These are phyloP conservation scores for Melanomma pulvis-pyrius DNA, from an alignment of 495 filamentous ascomycete species.

Conservation along the genomic window DNA sequence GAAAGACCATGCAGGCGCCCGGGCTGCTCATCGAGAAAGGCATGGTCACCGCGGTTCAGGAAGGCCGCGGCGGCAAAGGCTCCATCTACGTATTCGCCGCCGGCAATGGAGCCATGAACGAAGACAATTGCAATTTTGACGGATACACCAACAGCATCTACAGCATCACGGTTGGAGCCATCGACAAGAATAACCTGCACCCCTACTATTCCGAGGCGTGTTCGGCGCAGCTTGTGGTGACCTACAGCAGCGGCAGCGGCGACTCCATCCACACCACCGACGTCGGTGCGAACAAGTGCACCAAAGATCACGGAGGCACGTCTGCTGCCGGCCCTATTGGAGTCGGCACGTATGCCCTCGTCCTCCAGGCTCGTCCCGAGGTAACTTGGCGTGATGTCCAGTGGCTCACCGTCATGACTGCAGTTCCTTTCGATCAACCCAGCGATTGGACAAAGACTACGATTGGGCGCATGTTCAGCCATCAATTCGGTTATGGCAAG, in stretches of 20 bases:
- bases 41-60: slow-evolving; percentile 89
- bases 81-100: slow-evolving; percentile 97
- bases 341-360: slow-evolving; percentile 91
- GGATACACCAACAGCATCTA: slow-evolving; percentile 99
- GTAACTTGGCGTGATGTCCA: slow-evolving; percentile 94
- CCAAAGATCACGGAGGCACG: slow-evolving; percentile 82
- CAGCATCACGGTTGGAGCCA: slow-evolving; percentile 93
- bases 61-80: slow-evolving; percentile 80
- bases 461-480: slow-evolving; percentile 84
- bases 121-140: slow-evolving; percentile 99
- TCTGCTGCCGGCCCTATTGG: slow-evolving; percentile 93
- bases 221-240: slow-evolving; percentile 91
- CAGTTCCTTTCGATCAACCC: slow-evolving; percentile 75
- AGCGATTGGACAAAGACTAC: slow-evolving; percentile 78
- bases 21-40: slow-evolving; percentile 85
- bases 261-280: slow-evolving; percentile 96
- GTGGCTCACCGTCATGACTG: slow-evolving; percentile 82
- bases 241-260: slow-evolving; percentile 87
- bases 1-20: slow-evolving; percentile 88
- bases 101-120: slow-evolving; percentile 84
- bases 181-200: slow-evolving; percentile 82
- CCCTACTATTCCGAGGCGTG: slow-evolving; percentile 95
- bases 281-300: slow-evolving; percentile 81
- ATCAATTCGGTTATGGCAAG: slow-evolving; percentile 94
- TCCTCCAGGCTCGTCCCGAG: slow-evolving; percentile 80